Evolutionary conservation across 139 green algal genomes (phyloP).

Genomic region (Ostreobium quekettii): DNA sequence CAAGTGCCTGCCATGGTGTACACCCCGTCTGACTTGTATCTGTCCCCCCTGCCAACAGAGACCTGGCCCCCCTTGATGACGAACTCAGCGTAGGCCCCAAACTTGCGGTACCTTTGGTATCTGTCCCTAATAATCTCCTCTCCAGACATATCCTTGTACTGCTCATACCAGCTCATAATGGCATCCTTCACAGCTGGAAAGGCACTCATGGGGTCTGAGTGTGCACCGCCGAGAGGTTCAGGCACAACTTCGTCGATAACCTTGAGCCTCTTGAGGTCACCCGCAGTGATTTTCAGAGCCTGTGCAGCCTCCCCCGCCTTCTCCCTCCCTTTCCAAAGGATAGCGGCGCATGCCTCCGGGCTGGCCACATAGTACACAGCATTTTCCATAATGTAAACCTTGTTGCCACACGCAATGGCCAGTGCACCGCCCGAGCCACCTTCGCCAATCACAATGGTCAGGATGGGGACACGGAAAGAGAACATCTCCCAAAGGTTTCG

Average conservation of each 20-base stretch:
- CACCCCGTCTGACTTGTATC: conserved; percentile 40
- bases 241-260: conserved; percentile 85
- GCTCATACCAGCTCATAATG: conserved; percentile 38
- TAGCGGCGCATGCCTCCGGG: conserved; percentile 90
- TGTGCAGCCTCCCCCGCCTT: conserved; percentile 57
- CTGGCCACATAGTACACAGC: conserved; percentile 93
- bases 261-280: conserved; percentile 70
- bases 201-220: conserved; percentile 69
- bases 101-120: conserved; percentile 76
- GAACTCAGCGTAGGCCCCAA: conserved; percentile 70
- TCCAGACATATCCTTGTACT: conserved; percentile 57
- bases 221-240: conserved; percentile 84
- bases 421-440: conserved; percentile 85
- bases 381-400: conserved; percentile 89
- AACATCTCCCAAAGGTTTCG: conserved; percentile 97
- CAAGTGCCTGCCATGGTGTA: conserved; percentile 66
- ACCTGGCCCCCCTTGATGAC: conserved; percentile 61
- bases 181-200: conserved; percentile 82
- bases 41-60: background rate
- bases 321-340: conserved; percentile 86
- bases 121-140: conserved; percentile 75
- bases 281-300: conserved; percentile 83
- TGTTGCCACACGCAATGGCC: conserved; percentile 90
- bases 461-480: conserved; percentile 85
- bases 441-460: conserved; percentile 90